Evolutionary conservation across 371 early-diverging fungal genomes (phyloP), one percentile per base, ranked within the genome.

Genomic region (Apophysomyces elegans): DNA sequence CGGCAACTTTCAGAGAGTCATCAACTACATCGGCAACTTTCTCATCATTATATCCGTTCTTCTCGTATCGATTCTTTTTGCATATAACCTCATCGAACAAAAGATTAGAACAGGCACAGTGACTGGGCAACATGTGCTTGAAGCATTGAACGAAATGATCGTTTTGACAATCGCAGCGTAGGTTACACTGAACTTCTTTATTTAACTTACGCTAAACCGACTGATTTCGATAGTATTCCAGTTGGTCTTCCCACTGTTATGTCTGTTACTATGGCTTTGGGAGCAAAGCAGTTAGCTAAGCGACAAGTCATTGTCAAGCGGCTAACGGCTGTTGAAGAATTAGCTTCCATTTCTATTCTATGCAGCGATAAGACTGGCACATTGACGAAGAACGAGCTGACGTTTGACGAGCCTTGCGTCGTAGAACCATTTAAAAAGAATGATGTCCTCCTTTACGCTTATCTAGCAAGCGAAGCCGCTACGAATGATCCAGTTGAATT

Each of bases 311-410:
- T 99, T 73, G 94, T 98, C 58, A 96, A 96, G 84, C 91, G 96
- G 61, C 83, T 98, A 36, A 92, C 96, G 7, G 95, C 95, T 47
- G 95, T 97, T n/a, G 99, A 99, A 79, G 96, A 95, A 71, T 83
- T 98, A 67, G 97, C 97, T 6, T 96, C 96, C 0, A 95, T 95
- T n/a, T 93, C 94, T 12, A 91, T 95, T 18, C 88, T 98, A 36
- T 97, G 97, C 78, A 95, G 95, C 8, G 99, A 99, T 78, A 99
- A 93, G 78, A 99, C 99, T 6, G 99, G 99, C 59, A 99, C 99
- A 18, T 84, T 98, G 58, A 98, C 98, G 11, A 78, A 91, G 18
- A 95, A 95, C 85, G 89, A 95, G 84, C 87, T 97, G 61, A 90
- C 93, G 9, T 95, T 96, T 75, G 93, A 93, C 61, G 90, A 92